Evolutionary conservation across 1,284 basidiomycete genomes (phyloP), one percentile per base, ranked within the genome.

Genomic region (Acaromyces ingoldii): DNA sequence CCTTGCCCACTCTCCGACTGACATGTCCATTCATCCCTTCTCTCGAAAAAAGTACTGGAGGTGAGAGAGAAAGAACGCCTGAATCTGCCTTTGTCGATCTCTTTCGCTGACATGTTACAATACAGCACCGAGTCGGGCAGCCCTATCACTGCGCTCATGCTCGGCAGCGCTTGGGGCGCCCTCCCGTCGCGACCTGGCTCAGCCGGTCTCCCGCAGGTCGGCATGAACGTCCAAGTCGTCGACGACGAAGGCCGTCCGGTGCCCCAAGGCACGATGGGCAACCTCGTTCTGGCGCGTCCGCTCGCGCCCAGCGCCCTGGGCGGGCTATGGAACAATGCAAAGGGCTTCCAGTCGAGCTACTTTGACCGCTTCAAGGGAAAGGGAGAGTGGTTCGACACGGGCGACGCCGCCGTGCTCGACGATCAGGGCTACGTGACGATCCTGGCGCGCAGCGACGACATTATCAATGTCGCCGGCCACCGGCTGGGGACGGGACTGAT

Each of bases 331-430:
- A 54, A 60, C 22, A 69, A 73, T 30, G 54, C 54, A 2, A 55
- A 56, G 13, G 54, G 68, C 11, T 73, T 69, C 49, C 58, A 62
- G 31, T 45, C 38, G 28, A 59, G 54, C 29, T 73, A 73, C 58
- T 69, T 62, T 31, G 55, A 56, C 22, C 57, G 72, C 10, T 73
- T 73, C 38, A 44, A 62, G 31, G 34, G 55, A 22, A 69, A 71
- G 33, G 71, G 71, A 17, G 70, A 60, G 9, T 73, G 62, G 62
- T 73, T 71, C 50, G 70, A 70, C 31, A 73, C 70, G 13, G 71
- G 71, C 11, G 71, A 73, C 41, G 61, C 65, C 26, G 71, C 64
- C 21, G 47, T 64, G 29, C 58, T 65, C 25, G 67, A 72, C 43
- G 50, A 55, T 1, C 60, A 73, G 19, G 70, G 71, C n/a, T 73